A percentile compares a stretch with the other conserved stretches of the same genome.
phyloP scores from a whole-genome alignment of 2,329 filamentous ascomycete species.

The Pseudofabraea citricarpa region DNA sequence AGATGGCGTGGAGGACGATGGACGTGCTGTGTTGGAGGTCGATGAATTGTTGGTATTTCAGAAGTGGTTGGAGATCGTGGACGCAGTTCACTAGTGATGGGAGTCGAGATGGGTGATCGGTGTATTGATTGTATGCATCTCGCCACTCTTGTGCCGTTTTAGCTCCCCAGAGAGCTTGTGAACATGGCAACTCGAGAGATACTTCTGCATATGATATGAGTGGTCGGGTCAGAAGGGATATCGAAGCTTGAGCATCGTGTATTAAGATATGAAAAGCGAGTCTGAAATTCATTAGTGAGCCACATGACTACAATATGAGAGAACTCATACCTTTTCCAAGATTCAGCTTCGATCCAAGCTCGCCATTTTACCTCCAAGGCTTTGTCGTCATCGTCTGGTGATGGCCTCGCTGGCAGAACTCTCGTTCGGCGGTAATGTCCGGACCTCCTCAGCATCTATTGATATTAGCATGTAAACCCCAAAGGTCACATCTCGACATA shows the following conservation, averaged over 20 bases:
- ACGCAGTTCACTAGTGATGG: slow-evolving; percentile 13
- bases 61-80: slow-evolving; percentile 9
- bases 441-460: slow-evolving; percentile 50
- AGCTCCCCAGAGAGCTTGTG: slow-evolving; percentile 61
- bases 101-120: slow-evolving; percentile 1
- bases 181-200: slow-evolving; percentile 58
- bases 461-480: background rate
- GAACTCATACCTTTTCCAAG: slow-evolving; percentile 52
- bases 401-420: slow-evolving; percentile 45
- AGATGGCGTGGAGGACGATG: slow-evolving; percentile 61
- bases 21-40: slow-evolving; percentile 53
- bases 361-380: slow-evolving; percentile 61
- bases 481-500: background rate
- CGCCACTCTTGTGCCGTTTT: slow-evolving; percentile 62
- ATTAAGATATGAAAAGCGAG: slow-evolving; percentile 62
- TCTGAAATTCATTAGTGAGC: slow-evolving; percentile 27
- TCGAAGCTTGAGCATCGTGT: slow-evolving; percentile 62
- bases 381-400: slow-evolving; percentile 51
- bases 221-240: slow-evolving; percentile 60
- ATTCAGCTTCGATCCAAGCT: slow-evolving; percentile 59
- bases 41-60: slow-evolving; percentile 32
- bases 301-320: slow-evolving; percentile 2
- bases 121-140: slow-evolving; percentile 41
- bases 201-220: slow-evolving; percentile 66
- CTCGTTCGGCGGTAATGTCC: slow-evolving; percentile 38